Percentiles rank a stretch among this genome's conserved stretches.
Evolutionary conservation across 768 basidiomycete genomes (phyloP).

Genomic region (Rhodocollybia butyracea): DNA sequence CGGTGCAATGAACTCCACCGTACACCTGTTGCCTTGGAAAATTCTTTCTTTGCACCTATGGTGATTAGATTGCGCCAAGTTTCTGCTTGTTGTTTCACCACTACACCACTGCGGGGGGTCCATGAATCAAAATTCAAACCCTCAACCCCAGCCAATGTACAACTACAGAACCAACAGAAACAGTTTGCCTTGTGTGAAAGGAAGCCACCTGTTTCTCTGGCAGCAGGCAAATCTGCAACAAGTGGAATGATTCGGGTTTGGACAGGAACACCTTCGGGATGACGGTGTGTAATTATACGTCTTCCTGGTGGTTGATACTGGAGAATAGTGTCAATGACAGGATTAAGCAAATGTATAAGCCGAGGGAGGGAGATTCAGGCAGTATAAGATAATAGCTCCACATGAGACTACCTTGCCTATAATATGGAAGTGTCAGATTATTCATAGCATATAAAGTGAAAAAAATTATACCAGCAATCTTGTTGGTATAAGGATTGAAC

Average conservation of each 20-base stretch:
- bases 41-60: background rate
- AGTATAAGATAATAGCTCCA: constrained; percentile 26
- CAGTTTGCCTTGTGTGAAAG: too few species aligned
- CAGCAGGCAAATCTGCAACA: too few species aligned
- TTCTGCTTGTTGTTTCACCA: background rate
- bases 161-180: too few species aligned
- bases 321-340: constrained; percentile 11
- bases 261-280: constrained; percentile 11
- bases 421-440: background rate
- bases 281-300: background rate
- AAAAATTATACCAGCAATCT: constrained; percentile 23
- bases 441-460: background rate
- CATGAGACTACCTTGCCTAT: constrained; percentile 19
- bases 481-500: constrained; percentile 15
- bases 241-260: constrained; percentile 10
- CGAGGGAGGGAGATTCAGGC: constrained; percentile 31
- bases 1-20: constrained; percentile 18
- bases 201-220: too few species aligned
- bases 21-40: constrained; percentile 10
- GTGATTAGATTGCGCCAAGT: constrained; percentile 2
- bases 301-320: background rate
- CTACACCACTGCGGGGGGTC: background rate
- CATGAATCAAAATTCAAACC: background rate
- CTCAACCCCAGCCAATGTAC: background rate
- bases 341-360: constrained; percentile 13